These are phyloP conservation scores for Stachybotrys elegans DNA, from an alignment of 2,329 filamentous ascomycete genomes.

Conservation along the genomic window DNA sequence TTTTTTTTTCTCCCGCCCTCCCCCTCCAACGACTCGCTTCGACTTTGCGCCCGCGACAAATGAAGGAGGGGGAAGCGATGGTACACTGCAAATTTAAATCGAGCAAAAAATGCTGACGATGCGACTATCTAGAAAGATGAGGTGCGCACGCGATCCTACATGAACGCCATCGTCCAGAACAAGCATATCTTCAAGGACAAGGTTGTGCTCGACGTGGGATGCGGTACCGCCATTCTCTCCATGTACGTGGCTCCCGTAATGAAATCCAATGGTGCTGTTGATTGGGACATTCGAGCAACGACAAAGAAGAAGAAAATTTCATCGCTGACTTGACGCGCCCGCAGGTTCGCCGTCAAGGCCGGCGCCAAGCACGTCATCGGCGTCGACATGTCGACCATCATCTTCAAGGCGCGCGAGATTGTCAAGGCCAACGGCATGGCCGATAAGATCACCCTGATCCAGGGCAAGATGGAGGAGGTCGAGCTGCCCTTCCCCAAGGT, in stretches of 20 bases:
- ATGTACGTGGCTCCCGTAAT: slow-evolving; percentile 60
- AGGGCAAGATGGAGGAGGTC: slow-evolving; percentile 99
- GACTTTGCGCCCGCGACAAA: slow-evolving; percentile 4
- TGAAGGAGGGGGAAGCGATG: no score
- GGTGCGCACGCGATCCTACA: slow-evolving; percentile 92
- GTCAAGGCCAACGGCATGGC: slow-evolving; percentile 87
- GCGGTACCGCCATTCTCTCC: slow-evolving; percentile 95
- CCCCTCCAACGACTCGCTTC: no score
- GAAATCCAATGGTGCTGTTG: no score
- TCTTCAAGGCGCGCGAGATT: slow-evolving; percentile 96
- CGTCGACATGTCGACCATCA: slow-evolving; percentile 99
- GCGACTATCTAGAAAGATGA: slow-evolving; percentile 81
- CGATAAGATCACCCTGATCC: slow-evolving; percentile 94
- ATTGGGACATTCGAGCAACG: no score
- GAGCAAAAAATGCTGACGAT: slow-evolving; percentile 17
- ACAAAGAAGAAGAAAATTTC: no score
- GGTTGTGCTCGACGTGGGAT: slow-evolving; percentile 93
- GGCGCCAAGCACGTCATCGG: slow-evolving; percentile 98
- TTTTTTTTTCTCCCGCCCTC: neutral
- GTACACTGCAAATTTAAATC: neutral
- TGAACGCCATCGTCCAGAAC: slow-evolving; percentile 96
- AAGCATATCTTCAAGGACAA: slow-evolving; percentile 82
- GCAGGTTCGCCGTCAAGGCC: slow-evolving; percentile 91
- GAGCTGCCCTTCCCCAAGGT: slow-evolving; percentile 89
- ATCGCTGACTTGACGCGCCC: neutral